Evolutionary conservation across 108 stramenopile species (phyloP).

Genomic region (Fragilaria radians): DNA sequence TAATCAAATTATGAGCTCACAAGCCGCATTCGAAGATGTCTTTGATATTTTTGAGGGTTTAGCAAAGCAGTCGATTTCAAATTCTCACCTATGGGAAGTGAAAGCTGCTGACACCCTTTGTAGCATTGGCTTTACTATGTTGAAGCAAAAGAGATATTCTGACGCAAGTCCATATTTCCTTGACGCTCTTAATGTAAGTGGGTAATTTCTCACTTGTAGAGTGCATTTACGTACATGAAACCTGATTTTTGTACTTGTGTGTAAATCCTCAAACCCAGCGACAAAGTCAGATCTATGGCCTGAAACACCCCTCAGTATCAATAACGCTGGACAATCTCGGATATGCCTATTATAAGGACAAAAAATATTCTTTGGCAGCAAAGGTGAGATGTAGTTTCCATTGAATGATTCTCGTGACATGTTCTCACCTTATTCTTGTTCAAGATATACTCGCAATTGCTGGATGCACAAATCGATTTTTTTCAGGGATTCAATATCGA

Average conservation of each 20-base stretch:
- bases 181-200: conserved; percentile 32
- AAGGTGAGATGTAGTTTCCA: not conserved
- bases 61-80: not conserved
- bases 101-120: conserved; percentile 38
- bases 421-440: not conserved
- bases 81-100: conserved; percentile 15
- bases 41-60: conserved; percentile 29
- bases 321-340: conserved; percentile 44
- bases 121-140: conserved; percentile 42
- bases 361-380: conserved; percentile 27
- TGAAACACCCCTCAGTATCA: conserved; percentile 35
- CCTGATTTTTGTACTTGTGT: no score
- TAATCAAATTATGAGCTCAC: conserved; percentile 30
- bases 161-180: conserved; percentile 28
- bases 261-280: no score
- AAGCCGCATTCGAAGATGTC: conserved; percentile 43
- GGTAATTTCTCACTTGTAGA: not conserved
- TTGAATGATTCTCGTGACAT: no score
- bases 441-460: conserved; percentile 35
- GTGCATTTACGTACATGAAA: no score
- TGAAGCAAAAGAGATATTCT: conserved; percentile 29
- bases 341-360: conserved; percentile 40
- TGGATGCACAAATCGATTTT: conserved; percentile 27
- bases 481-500: conserved; percentile 21
- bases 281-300: conserved; percentile 31